Percentiles rank a stretch among this genome's conserved stretches.
Evolutionary conservation across 345 rosid genomes (phyloP).

Genomic region (Draba incana): DNA sequence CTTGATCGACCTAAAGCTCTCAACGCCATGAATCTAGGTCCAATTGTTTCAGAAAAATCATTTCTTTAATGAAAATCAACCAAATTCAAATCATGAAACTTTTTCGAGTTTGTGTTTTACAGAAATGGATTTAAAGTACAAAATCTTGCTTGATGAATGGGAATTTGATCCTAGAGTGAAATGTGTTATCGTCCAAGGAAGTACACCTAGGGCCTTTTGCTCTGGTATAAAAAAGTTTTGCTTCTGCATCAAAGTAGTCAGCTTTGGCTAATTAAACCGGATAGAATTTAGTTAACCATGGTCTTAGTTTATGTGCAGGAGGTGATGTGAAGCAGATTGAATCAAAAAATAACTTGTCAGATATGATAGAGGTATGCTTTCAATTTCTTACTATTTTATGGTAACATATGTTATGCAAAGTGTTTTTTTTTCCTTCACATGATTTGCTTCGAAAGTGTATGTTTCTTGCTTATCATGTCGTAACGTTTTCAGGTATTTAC

Average conservation of each 20-base stretch:
- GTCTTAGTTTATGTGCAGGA: slow-evolving; percentile 73
- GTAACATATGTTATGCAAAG: not conserved
- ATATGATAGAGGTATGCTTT: slow-evolving; percentile 84
- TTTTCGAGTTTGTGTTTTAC: slow-evolving; percentile 26
- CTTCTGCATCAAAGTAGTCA: slow-evolving; percentile 1
- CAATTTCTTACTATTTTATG: not conserved
- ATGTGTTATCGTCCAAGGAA: slow-evolving; percentile 78
- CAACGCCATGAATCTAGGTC: slow-evolving; percentile 95
- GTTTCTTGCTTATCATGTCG: slow-evolving; percentile 22
- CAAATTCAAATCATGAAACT: slow-evolving; percentile 5
- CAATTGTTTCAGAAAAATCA: not conserved
- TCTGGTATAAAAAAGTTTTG: slow-evolving; percentile 53
- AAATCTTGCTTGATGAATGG: slow-evolving; percentile 82
- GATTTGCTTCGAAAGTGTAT: slow-evolving; percentile 3
- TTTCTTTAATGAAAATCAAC: not conserved
- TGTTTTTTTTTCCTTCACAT: not conserved
- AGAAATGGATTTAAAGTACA: slow-evolving; percentile 84
- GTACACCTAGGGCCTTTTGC: slow-evolving; percentile 83
- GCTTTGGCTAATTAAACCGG: not conserved
- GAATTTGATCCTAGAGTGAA: slow-evolving; percentile 75
- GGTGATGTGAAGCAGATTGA: slow-evolving; percentile 93
- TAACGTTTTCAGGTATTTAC: slow-evolving; percentile 62
- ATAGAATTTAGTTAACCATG: slow-evolving; percentile 37
- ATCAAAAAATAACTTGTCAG: slow-evolving; percentile 62
- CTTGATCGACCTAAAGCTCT: slow-evolving; percentile 94